A percentile compares a stretch with the other conserved stretches of the same genome.
Conservation (phyloP, 805 yeast genomes). For the Kregervanrija delftensis region DNA sequence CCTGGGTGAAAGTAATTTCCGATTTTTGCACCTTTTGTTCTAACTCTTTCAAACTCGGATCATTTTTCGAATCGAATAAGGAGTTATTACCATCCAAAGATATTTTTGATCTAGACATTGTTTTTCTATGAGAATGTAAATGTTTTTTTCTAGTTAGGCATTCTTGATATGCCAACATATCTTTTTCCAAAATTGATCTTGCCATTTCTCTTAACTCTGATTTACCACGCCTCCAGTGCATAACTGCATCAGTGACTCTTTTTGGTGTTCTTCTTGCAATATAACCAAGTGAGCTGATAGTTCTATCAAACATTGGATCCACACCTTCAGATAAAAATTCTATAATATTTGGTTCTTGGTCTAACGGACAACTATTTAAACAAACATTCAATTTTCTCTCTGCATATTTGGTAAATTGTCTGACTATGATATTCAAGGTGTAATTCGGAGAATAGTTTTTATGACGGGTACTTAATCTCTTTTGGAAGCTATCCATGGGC, state of each 20-base stretch:
- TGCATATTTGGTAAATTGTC: slow-evolving; percentile 91
- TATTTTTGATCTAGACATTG: slow-evolving; percentile 16
- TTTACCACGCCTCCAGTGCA: slow-evolving; percentile 96
- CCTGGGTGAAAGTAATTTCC: slow-evolving; percentile 66
- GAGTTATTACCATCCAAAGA: neutral
- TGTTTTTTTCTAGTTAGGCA: slow-evolving; percentile 1
- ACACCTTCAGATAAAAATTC: slow-evolving; percentile 78
- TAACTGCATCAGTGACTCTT: slow-evolving; percentile 93
- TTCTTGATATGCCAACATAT: slow-evolving; percentile 20
- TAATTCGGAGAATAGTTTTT: slow-evolving; percentile 70
- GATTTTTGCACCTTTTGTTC: slow-evolving; percentile 32
- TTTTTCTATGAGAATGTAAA: slow-evolving; percentile 16
- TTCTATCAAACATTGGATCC: slow-evolving; percentile 81
- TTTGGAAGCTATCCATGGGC: slow-evolving; percentile 22
- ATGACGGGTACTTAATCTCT: slow-evolving; percentile 14
- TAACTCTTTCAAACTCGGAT: slow-evolving; percentile 11
- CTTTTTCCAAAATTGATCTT: slow-evolving; percentile 43
- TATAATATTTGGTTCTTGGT: slow-evolving; percentile 71
- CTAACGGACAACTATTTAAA: slow-evolving; percentile 52
- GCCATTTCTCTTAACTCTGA: slow-evolving; percentile 75
- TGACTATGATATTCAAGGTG: slow-evolving; percentile 87
- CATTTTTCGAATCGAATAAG: slow-evolving; percentile 1
- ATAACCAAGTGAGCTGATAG: slow-evolving; percentile 80
- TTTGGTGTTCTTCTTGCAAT: slow-evolving; percentile 87
- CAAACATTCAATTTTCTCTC: slow-evolving; percentile 80